Conservation (phyloP, 2,329 filamentous ascomycete genomes). For the Phaeosphaeria sp. region DNA sequence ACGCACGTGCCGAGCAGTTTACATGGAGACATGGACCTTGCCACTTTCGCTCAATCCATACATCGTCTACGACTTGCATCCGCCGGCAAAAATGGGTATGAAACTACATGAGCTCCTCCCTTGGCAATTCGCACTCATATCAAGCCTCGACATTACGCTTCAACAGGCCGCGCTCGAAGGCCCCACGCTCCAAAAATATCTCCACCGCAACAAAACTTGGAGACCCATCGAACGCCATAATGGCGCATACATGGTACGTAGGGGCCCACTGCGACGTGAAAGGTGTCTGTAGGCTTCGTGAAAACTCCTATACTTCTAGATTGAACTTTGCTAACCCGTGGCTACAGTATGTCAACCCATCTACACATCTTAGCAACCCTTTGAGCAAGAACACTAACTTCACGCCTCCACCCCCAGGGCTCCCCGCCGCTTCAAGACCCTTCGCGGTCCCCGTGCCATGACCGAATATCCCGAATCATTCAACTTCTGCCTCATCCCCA, state of each 20-base stretch:
- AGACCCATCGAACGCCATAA: slow-evolving; percentile 7
- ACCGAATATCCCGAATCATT: slow-evolving; percentile 4
- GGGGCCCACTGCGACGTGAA: too few species aligned
- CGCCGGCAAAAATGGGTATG: neutral
- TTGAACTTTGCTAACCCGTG: too few species aligned
- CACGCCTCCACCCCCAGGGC: too few species aligned
- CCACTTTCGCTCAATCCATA: slow-evolving; percentile 21
- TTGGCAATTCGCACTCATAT: slow-evolving; percentile 25
- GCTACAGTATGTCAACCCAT: too few species aligned
- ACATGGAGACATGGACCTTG: slow-evolving; percentile 25
- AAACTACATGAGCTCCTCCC: neutral
- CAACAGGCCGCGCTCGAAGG: slow-evolving; percentile 17
- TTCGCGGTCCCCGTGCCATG: neutral
- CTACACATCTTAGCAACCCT: too few species aligned
- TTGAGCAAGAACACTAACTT: too few species aligned
- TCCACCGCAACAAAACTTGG: slow-evolving; percentile 7
- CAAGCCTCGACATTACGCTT: slow-evolving; percentile 22
- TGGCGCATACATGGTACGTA: slow-evolving; percentile 15
- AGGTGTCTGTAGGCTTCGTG: too few species aligned
- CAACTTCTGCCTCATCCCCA: slow-evolving; percentile 9
- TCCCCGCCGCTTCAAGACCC: slow-evolving; percentile 6
- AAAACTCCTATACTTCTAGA: too few species aligned
- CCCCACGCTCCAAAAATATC: neutral
- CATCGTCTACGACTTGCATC: neutral
- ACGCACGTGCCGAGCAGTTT: slow-evolving; percentile 25